phyloP scores from a whole-genome alignment of 2,329 filamentous ascomycete genomes.

The Penicillium sumatraense region DNA sequence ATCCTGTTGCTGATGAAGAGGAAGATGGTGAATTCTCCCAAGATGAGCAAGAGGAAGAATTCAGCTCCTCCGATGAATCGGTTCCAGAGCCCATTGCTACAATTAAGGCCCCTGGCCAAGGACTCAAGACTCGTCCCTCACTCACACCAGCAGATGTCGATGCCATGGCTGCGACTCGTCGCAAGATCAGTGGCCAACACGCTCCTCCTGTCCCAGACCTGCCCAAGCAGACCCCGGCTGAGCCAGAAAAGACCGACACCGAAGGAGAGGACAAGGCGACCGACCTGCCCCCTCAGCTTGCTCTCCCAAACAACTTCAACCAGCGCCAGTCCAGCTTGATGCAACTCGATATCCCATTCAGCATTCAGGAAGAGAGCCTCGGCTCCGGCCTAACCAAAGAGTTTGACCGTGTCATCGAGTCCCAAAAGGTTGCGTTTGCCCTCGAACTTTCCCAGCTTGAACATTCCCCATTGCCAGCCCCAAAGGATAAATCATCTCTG shows the following conservation, averaged over 20 bases:
- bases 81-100: conserved; percentile 85
- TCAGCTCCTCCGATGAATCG: conserved; percentile 52
- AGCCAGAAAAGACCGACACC: conserved; percentile 20
- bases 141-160: conserved; percentile 82
- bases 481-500: conserved; percentile 15
- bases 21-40: conserved; percentile 16
- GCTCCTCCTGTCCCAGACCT: conserved; percentile 39
- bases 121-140: conserved; percentile 85
- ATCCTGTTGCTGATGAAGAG: conserved; percentile 60
- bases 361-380: conserved; percentile 67
- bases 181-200: conserved; percentile 79
- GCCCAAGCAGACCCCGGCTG: conserved; percentile 28
- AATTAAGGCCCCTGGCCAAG: conserved; percentile 84
- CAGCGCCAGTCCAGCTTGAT: conserved; percentile 75
- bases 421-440: conserved; percentile 84
- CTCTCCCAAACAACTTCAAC: conserved; percentile 34
- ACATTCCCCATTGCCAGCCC: conserved; percentile 15
- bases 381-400: conserved; percentile 87
- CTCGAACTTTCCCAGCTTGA: conserved; percentile 47
- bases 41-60: conserved; percentile 18
- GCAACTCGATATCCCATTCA: conserved; percentile 79
- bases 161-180: conserved; percentile 83
- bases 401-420: conserved; percentile 92
- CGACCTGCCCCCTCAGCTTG: conserved; percentile 20
- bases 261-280: conserved; percentile 13